phyloP scores from a whole-genome alignment of 2,329 filamentous ascomycete species.

The Fusarium staphyleae region DNA sequence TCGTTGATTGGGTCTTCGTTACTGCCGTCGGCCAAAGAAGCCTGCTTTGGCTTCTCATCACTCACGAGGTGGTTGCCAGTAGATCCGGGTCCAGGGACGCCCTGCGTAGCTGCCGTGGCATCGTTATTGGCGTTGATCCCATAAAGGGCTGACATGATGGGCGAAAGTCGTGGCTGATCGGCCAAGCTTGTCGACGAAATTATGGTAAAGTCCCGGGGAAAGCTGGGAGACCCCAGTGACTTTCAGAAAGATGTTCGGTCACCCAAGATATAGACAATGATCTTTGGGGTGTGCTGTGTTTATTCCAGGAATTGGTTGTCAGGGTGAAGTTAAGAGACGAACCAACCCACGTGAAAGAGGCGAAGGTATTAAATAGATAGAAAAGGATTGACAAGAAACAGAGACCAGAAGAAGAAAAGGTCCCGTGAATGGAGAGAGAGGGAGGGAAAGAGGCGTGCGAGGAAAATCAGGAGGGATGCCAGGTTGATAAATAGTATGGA shows the following conservation, averaged over 20 bases:
- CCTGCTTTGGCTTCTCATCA: slow-evolving; percentile 44
- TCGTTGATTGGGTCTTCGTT: slow-evolving; percentile 37
- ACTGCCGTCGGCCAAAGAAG: slow-evolving; percentile 48
- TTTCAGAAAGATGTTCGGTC: not conserved
- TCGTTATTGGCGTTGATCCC: slow-evolving; percentile 55
- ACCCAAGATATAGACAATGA: slow-evolving; percentile 1
- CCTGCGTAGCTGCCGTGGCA: slow-evolving; percentile 53
- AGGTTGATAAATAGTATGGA: slow-evolving; percentile 27
- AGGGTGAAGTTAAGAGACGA: slow-evolving; percentile 1
- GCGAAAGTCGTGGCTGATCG: slow-evolving; percentile 6
- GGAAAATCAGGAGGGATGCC: slow-evolving; percentile 22
- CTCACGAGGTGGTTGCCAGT: slow-evolving; percentile 30
- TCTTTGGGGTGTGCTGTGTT: not conserved
- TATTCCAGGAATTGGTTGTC: slow-evolving; percentile 7
- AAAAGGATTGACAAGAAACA: slow-evolving; percentile 36
- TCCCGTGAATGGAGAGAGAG: slow-evolving; percentile 2
- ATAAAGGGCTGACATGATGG: slow-evolving; percentile 35
- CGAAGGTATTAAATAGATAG: slow-evolving; percentile 24
- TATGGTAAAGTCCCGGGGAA: slow-evolving; percentile 24
- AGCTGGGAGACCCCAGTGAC: slow-evolving; percentile 9
- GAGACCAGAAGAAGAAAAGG: slow-evolving; percentile 10
- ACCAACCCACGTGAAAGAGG: slow-evolving; percentile 5
- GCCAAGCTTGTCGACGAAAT: slow-evolving; percentile 20
- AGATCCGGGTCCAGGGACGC: slow-evolving; percentile 46
- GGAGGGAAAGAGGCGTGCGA: slow-evolving; percentile 20